Evolutionary conservation across 371 early-diverging fungal species (phyloP), one percentile per base, ranked within the genome.

Genomic region (Dinochytrium kinnereticum): DNA sequence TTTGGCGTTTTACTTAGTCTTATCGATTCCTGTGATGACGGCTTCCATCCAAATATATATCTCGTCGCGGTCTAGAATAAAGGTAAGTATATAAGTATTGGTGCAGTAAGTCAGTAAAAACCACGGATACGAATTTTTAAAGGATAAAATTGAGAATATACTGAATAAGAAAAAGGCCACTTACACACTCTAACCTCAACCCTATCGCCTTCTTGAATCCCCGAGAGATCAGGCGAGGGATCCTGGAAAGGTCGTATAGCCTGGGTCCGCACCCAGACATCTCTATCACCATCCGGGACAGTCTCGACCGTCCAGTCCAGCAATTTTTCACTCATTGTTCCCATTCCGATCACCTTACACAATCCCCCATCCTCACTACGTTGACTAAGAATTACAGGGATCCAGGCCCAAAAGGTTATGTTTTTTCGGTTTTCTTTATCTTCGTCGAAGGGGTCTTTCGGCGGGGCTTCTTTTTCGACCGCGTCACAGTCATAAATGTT

Each of bases 41-140:
- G 57, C 57, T 26, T 55, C 57, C 57, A 55, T 55, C 57, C 57
- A 55, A 30, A 55, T 10, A 26, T 55, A 55, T 5, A 55, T 55
- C 24, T 55, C 57, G 24, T 55, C 57, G 10, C 57, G 57, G 57
- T 55, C 57, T 55, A 7, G 49, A 49, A 15, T n/a, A n/a, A n/a
- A n/a, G n/a, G n/a, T n/a, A n/a, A n/a, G n/a, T n/a, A n/a, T n/a
- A n/a, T n/a, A n/a, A n/a, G n/a, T n/a, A n/a, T n/a, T n/a, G n/a
- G n/a, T n/a, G n/a, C n/a, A n/a, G n/a, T n/a, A n/a, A n/a, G 19
- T 44, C 44, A 44, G 7, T 44, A 44, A 44, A 13, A 44, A 44
- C 44, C 7, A 19, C 7, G 44, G 13, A 44, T 44, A 13, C n/a
- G n/a, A n/a, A n/a, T n/a, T n/a, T n/a, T n/a, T n/a, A n/a, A n/a